Base-by-base conservation (phyloP, 1,284 basidiomycete species). In the Irpex lacteus region DNA sequence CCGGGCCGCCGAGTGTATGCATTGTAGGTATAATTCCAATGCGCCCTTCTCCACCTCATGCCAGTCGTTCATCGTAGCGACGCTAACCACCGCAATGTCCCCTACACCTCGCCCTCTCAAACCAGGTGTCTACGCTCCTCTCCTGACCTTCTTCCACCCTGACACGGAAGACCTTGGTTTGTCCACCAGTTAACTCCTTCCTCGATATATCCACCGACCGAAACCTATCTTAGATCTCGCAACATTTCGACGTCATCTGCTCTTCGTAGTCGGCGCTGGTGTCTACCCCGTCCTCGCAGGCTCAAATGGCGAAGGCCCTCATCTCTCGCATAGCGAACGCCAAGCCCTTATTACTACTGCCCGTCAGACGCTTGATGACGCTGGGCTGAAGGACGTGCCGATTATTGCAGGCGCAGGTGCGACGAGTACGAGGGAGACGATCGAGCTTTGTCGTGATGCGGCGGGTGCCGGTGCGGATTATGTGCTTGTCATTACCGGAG, bases 391-490 rank as follows among this genome's bases (percentile, higher is more conserved):
- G 6, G 72, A 84, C 52, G 77, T 88, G 9, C 93, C 94, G 21
- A 81, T 95, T 64, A 89, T 96, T 69, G 89, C 87, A 63, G 95
- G 95, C 40, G 92, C 93, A 2, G 94, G 95, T 37, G 85, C 84
- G 38, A 91, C 88, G 50, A 92, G 91, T 74, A 94, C 93, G 15
- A 85, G 91, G 61, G 92, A 92, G 71, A 94, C 93, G 21, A 81
- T 95, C 52, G 81, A 88, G 65, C 80, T 95, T 38, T 86, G 85
- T 64, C 80, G 85, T 55, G 86, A 90, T 72, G 93, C 94, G 18
- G 92, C 92, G 26, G 80, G 80, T 15, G 91, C 92, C 37, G 93
- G 94, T 32, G 94, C 94, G 9, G 94, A 96, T 76, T 90, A 88
- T 67, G 85, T 82, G 9, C 94, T 96, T 65, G 91, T 94, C 69